Conservation (phyloP, 345 rosid genomes). For the Mercurialis annua region DNA sequence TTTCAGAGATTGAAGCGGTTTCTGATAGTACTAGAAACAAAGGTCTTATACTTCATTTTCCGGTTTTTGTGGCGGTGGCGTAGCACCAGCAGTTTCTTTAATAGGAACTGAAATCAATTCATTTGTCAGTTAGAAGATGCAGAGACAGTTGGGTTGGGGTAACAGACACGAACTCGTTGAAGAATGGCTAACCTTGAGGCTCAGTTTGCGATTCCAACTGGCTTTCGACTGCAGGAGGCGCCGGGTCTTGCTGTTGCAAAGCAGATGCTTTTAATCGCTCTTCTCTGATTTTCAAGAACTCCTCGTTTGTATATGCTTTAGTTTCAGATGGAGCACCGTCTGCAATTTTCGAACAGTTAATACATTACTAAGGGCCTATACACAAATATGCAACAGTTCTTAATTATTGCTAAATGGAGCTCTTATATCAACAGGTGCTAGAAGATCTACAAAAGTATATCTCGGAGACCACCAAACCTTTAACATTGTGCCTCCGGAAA, state of each 20-base stretch:
- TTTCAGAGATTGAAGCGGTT: slow-evolving; percentile 18
- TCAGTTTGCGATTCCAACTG: slow-evolving; percentile 35
- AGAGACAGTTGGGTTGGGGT: not conserved
- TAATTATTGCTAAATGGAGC: not conserved
- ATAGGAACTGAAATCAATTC: slow-evolving; percentile 30
- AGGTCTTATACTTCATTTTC: slow-evolving; percentile 32
- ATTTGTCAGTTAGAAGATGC: not conserved
- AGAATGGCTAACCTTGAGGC: slow-evolving; percentile 32
- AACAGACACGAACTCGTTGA: not conserved
- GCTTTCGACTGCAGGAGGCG: slow-evolving; percentile 31
- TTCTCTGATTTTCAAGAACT: slow-evolving; percentile 71
- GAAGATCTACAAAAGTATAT: no score
- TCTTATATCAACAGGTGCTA: no score
- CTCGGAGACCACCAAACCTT: not conserved
- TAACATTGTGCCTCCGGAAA: not conserved
- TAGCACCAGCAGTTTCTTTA: slow-evolving; percentile 41
- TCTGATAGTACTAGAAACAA: slow-evolving; percentile 10
- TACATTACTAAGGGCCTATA: not conserved
- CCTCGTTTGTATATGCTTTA: slow-evolving; percentile 69
- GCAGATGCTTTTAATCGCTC: slow-evolving; percentile 74
- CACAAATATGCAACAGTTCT: no score
- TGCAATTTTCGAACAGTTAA: slow-evolving; percentile 21
- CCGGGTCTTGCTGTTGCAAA: slow-evolving; percentile 29
- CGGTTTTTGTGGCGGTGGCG: slow-evolving; percentile 48
- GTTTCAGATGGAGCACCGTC: slow-evolving; percentile 54